These are phyloP conservation scores for Pyrrhoderma lamaoense DNA, from an alignment of 1,284 basidiomycete genomes.

Conservation along the genomic window DNA sequence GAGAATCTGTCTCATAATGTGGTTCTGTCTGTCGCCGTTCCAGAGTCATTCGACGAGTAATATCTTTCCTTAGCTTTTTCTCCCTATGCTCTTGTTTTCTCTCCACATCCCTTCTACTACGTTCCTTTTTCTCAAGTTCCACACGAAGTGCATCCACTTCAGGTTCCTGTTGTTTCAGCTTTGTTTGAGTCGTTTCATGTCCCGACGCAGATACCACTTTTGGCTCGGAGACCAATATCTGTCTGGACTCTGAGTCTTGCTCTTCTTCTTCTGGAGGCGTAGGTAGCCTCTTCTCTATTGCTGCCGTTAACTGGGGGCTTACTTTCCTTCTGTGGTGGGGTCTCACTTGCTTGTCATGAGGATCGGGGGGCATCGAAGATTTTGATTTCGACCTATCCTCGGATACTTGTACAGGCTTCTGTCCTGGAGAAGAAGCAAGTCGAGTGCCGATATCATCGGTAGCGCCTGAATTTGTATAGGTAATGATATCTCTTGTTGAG, in stretches of 20 bases:
- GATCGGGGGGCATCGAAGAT: too few species aligned
- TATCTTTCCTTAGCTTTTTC: background rate
- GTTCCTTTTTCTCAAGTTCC: background rate
- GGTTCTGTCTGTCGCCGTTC: background rate
- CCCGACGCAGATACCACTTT: background rate
- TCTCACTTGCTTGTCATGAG: too few species aligned
- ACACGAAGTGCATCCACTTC: background rate
- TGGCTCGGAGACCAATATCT: background rate
- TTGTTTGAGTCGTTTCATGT: background rate
- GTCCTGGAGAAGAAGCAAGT: too few species aligned
- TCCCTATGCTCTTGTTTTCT: background rate
- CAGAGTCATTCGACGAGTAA: background rate
- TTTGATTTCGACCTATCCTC: too few species aligned
- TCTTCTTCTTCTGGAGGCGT: conserved; percentile 13
- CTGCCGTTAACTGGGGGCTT: background rate
- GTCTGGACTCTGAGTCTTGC: background rate
- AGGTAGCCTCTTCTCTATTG: conserved; percentile 9
- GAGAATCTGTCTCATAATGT: background rate
- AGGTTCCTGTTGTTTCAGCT: background rate
- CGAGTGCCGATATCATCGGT: too few species aligned
- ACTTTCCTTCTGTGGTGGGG: too few species aligned
- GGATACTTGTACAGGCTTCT: too few species aligned
- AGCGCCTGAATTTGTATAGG: background rate
- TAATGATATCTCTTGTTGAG: conserved; percentile 6
- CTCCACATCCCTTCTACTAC: too few species aligned